Percentiles rank a stretch among this genome's conserved stretches.
These are phyloP conservation scores for Yarrowia sp. DNA, from an alignment of 805 yeast species.

Conservation along the genomic window DNA sequence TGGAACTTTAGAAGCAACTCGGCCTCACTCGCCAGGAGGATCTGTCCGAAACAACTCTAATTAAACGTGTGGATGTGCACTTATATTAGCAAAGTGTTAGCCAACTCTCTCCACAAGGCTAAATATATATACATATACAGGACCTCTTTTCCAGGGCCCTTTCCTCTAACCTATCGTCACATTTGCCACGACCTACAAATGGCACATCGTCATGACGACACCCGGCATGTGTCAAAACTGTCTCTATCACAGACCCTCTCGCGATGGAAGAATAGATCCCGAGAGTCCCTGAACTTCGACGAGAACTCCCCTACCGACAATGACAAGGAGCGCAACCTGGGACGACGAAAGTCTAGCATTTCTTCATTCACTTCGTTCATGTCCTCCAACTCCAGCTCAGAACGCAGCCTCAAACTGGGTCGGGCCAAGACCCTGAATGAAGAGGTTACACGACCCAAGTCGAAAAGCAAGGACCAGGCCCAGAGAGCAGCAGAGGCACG, in stretches of 20 bases:
- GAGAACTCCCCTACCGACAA: background rate
- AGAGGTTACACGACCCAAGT: background rate
- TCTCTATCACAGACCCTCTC: conserved; percentile 17
- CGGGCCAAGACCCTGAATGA: conserved; percentile 6
- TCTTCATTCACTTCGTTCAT: conserved; percentile 18
- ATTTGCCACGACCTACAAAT: background rate
- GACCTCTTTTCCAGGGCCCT: background rate
- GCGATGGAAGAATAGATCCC: conserved; percentile 11
- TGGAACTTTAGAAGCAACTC: background rate
- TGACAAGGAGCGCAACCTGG: background rate
- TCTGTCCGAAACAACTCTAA: conserved; percentile 14
- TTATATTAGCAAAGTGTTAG: background rate
- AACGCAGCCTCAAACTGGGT: conserved; percentile 12
- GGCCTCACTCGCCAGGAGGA: conserved; percentile 22
- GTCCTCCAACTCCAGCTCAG: background rate
- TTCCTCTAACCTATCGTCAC: background rate
- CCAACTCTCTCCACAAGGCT: conserved; percentile 17
- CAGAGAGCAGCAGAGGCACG: background rate
- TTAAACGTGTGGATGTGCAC: background rate
- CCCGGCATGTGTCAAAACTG: conserved; percentile 22
- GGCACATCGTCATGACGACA: conserved; percentile 11
- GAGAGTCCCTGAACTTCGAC: conserved; percentile 11
- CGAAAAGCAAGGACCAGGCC: background rate
- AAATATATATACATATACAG: conserved; percentile 4
- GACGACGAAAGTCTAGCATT: conserved; percentile 15